Percentiles rank a stretch among this genome's conserved stretches.
These are phyloP conservation scores for Nicotiana knightiana DNA, from an alignment of 257 asterid species.

Conservation along the genomic window DNA sequence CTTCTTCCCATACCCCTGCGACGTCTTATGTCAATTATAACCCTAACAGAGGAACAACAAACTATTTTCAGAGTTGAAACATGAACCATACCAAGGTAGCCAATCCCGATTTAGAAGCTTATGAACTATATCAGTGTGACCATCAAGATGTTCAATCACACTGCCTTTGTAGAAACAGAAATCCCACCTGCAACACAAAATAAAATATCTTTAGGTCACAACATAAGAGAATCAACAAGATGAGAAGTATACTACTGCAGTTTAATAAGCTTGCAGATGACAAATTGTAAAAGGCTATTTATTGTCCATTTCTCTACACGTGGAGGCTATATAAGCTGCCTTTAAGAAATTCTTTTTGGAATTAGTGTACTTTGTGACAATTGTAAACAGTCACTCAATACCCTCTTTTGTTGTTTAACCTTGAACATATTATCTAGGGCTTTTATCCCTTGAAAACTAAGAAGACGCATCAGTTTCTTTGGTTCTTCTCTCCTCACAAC, in stretches of 20 bases:
- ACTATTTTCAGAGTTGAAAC: conserved; percentile 8
- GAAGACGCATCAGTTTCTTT: background rate
- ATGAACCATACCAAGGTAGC: conserved; percentile 80
- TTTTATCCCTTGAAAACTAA: background rate
- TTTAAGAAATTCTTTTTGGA: background rate
- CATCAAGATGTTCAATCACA: conserved; percentile 92
- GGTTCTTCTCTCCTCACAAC: background rate
- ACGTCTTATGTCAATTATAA: conserved; percentile 10
- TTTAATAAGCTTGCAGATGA: background rate
- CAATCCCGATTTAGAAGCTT: conserved; percentile 67
- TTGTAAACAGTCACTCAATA: no score
- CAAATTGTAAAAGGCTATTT: background rate
- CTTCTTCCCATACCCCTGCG: conserved; percentile 89
- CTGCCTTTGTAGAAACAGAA: conserved; percentile 82
- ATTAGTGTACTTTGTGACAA: background rate
- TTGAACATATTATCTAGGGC: no score
- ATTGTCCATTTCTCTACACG: background rate
- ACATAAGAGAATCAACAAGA: conserved; percentile 2
- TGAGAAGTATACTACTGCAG: background rate
- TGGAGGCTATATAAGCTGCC: background rate
- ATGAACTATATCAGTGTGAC: conserved; percentile 94
- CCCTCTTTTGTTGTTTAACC: no score
- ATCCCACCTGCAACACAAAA: conserved; percentile 76
- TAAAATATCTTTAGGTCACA: conserved; percentile 10
- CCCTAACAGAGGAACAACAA: background rate